These are phyloP conservation scores for Onygenales sp. DNA, from an alignment of 2,329 filamentous ascomycete genomes.

Conservation along the genomic window DNA sequence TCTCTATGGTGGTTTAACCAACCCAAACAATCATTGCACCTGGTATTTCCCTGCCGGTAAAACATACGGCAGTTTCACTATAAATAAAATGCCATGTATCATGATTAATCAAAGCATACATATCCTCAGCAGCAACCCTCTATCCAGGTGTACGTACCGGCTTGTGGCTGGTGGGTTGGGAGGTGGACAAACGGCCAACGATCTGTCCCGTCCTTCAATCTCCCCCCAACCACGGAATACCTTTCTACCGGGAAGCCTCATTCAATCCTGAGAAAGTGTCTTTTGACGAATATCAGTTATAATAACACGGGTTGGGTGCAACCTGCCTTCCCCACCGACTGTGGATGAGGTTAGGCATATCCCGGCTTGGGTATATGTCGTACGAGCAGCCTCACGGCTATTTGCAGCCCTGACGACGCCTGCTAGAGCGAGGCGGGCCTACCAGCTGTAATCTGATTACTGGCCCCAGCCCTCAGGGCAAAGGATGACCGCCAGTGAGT, in stretches of 20 bases:
- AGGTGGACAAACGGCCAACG: too few relatives aligned
- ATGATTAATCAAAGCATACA: not conserved
- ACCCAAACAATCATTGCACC: not conserved
- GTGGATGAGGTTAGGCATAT: not conserved
- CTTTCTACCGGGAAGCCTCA: too few relatives aligned
- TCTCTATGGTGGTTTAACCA: not conserved
- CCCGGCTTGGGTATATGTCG: not conserved
- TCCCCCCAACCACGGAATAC: not conserved
- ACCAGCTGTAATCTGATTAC: not conserved
- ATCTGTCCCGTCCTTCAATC: too few relatives aligned
- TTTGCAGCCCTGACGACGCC: not conserved
- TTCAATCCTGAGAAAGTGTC: too few relatives aligned
- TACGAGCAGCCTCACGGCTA: not conserved
- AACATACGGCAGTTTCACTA: too few relatives aligned
- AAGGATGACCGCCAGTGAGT: not conserved
- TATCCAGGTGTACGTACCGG: not conserved
- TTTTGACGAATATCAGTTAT: too few relatives aligned
- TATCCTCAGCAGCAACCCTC: not conserved
- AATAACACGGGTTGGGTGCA: not conserved
- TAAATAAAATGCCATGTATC: too few relatives aligned
- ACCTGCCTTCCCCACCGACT: not conserved
- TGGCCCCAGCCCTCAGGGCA: not conserved
- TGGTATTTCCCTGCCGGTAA: not conserved
- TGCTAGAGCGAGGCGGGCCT: not conserved
- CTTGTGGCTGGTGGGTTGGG: too few relatives aligned